A percentile compares a stretch with the other conserved stretches of the same genome.
Conservation (phyloP, 2,329 filamentous ascomycete genomes). For the Hypoxylon sp. region DNA sequence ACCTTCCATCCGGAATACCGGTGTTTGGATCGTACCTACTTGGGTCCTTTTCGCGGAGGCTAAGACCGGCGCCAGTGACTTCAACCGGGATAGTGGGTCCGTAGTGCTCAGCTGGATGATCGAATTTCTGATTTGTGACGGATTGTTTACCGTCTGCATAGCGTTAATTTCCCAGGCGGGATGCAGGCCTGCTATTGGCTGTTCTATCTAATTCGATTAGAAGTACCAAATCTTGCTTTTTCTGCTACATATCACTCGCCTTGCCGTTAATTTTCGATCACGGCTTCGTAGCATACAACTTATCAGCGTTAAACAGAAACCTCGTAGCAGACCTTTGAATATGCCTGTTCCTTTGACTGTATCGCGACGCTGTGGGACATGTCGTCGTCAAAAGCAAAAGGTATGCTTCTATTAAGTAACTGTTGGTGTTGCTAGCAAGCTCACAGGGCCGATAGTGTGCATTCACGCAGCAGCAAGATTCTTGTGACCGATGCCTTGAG, state of each 20-base stretch:
- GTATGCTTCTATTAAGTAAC: background rate
- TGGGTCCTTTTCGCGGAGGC: background rate
- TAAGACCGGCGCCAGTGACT: background rate
- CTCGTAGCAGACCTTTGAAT: background rate
- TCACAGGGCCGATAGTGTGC: slow-evolving; percentile 24
- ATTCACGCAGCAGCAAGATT: slow-evolving; percentile 12
- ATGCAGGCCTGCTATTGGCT: background rate
- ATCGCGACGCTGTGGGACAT: slow-evolving; percentile 9
- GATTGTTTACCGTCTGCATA: background rate
- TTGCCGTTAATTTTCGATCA: background rate
- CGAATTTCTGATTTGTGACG: slow-evolving; percentile 8
- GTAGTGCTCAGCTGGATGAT: no score
- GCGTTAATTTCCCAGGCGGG: background rate
- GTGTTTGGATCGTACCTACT: background rate
- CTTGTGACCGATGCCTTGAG: slow-evolving; percentile 29
- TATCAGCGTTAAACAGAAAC: background rate
- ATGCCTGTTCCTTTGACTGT: background rate
- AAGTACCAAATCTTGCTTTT: background rate
- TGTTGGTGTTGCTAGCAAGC: background rate
- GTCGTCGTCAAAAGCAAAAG: slow-evolving; percentile 16
- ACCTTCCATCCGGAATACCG: background rate
- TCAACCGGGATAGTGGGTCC: background rate
- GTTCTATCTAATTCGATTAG: background rate
- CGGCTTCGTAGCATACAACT: background rate
- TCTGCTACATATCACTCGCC: background rate